Conservation (phyloP, 2,329 filamentous ascomycete species). For the Aureobasidium mangrovei region DNA sequence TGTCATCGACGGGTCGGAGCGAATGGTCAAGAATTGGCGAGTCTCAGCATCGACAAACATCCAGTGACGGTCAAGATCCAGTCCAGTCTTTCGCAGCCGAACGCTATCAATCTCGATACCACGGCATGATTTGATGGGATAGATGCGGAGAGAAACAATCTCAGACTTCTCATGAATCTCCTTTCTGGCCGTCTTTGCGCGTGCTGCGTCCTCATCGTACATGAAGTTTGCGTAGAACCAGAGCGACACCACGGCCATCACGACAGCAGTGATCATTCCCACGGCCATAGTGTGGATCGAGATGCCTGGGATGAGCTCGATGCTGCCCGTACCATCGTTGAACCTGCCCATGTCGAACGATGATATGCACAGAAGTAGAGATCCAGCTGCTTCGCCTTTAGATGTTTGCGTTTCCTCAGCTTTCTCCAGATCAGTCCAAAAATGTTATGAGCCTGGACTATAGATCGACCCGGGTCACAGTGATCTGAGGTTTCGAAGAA, state of each 20-base stretch:
- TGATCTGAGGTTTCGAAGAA: conserved; percentile 5
- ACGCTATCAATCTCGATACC: conserved; percentile 48
- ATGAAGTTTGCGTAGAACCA: conserved; percentile 14
- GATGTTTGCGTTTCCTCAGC: too few relatives aligned
- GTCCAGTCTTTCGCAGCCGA: conserved; percentile 45
- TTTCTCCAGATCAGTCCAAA: too few relatives aligned
- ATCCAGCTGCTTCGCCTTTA: too few relatives aligned
- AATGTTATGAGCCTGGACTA: neutral
- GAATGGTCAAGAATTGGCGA: conserved; percentile 54
- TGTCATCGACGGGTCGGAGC: conserved; percentile 53
- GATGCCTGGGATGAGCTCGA: conserved; percentile 12
- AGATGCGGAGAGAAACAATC: conserved; percentile 46
- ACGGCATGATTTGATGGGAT: conserved; percentile 59
- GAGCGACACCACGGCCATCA: neutral
- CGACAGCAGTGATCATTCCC: conserved; percentile 9
- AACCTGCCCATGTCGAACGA: neutral
- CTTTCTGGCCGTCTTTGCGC: neutral
- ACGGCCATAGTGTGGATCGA: conserved; percentile 5
- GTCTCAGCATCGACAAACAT: conserved; percentile 52
- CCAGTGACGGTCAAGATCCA: conserved; percentile 56
- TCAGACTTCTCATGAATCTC: conserved; percentile 22
- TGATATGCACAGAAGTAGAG: too few relatives aligned
- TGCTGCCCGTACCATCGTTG: conserved; percentile 2
- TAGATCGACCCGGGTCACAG: neutral
- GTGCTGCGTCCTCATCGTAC: conserved; percentile 6